Evolutionary conservation across 163 green algal species (phyloP).

Genomic region (Volvox carteri): DNA sequence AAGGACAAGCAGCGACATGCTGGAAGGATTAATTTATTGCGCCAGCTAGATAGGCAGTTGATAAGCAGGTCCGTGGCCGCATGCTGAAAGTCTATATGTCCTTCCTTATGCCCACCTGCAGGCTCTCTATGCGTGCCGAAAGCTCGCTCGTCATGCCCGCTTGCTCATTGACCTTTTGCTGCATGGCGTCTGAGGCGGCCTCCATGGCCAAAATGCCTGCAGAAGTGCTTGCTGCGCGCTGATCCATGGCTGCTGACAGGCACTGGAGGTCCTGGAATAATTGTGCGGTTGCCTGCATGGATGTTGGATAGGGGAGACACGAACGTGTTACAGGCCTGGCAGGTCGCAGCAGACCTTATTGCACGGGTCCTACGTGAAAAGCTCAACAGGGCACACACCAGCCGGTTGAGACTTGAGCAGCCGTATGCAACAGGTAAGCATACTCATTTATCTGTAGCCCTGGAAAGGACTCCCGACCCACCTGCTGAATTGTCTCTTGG

Average conservation of each 20-base stretch:
- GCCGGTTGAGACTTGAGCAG: too few relatives aligned
- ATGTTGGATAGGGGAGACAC: not conserved
- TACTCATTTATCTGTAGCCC: too few relatives aligned
- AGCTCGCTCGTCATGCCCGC: not conserved
- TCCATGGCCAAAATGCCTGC: not conserved
- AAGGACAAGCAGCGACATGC: too few relatives aligned
- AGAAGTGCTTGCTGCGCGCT: not conserved
- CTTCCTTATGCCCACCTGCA: slow-evolving; percentile 47
- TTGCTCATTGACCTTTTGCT: not conserved
- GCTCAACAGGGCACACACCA: too few relatives aligned
- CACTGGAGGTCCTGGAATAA: not conserved
- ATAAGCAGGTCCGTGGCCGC: too few relatives aligned
- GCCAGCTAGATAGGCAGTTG: too few relatives aligned
- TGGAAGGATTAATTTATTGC: too few relatives aligned
- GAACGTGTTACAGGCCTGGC: not conserved
- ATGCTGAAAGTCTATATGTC: too few relatives aligned
- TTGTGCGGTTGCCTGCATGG: slow-evolving; percentile 15
- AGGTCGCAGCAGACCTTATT: not conserved
- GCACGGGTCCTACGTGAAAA: too few relatives aligned
- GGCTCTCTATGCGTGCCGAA: not conserved
- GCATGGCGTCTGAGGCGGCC: not conserved
- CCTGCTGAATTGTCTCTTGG: slow-evolving; percentile 13
- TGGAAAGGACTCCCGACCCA: too few relatives aligned
- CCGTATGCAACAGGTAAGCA: too few relatives aligned
- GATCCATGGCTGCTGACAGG: not conserved